Evolutionary conservation across 495 filamentous ascomycete species (phyloP).

Genomic region (Tuber umbilicatum): DNA sequence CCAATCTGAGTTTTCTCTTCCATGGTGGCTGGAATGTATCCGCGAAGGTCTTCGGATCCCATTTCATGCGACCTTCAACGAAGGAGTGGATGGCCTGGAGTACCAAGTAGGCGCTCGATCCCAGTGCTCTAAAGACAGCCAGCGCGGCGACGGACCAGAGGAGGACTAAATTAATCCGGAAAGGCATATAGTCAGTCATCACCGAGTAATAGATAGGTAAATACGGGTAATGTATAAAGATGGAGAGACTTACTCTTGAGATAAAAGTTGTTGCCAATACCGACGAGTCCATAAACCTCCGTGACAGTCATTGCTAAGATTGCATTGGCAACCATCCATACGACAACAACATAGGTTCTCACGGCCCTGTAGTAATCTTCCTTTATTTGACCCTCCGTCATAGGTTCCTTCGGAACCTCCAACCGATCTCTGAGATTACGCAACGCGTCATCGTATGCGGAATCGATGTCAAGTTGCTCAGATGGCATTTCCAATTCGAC

Average conservation of each 20-base stretch:
- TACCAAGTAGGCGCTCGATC: constrained; percentile 71
- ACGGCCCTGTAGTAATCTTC: constrained; percentile 99
- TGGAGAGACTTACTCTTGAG: constrained; percentile 51
- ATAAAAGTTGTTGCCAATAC: constrained; percentile 78
- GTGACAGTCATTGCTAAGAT: constrained; percentile 86
- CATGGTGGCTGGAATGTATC: constrained; percentile 43
- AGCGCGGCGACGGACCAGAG: constrained; percentile 85
- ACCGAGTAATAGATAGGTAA: background rate
- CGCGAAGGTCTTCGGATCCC: constrained; percentile 45
- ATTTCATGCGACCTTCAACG: constrained; percentile 74
- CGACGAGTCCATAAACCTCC: constrained; percentile 68
- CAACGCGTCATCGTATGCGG: constrained; percentile 92
- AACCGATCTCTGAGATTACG: constrained; percentile 91
- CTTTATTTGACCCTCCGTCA: constrained; percentile 75
- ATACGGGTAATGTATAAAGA: background rate
- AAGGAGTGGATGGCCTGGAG: constrained; percentile 75
- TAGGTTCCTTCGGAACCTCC: constrained; percentile 58
- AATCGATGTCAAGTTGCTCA: constrained; percentile 97
- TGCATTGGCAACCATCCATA: constrained; percentile 89
- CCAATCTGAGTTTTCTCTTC: constrained; percentile 30
- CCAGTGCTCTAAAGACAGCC: constrained; percentile 75
- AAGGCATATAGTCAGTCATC: background rate
- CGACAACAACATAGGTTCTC: constrained; percentile 96
- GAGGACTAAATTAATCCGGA: constrained; percentile 49
- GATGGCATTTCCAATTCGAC: constrained; percentile 93